Conservation (phyloP, 2,329 filamentous ascomycete species). For the Diaporthe vaccinii region DNA sequence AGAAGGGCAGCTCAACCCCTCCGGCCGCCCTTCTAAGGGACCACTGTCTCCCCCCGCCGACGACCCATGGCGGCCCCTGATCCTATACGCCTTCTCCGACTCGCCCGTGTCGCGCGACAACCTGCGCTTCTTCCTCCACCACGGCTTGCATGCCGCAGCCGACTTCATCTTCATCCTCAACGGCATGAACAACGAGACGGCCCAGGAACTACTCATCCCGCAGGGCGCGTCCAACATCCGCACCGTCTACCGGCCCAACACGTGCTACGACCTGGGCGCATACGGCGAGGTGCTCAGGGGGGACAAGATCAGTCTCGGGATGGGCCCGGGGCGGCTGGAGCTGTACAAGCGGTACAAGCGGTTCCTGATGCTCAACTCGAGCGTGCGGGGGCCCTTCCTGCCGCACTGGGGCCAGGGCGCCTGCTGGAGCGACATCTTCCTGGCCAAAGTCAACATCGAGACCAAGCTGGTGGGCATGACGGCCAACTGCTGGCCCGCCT, state of each 20-base stretch:
- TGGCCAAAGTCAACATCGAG: constrained; percentile 47
- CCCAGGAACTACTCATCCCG: constrained; percentile 46
- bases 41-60: constrained; percentile 40
- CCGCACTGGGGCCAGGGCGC: constrained; percentile 49
- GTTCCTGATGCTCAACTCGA: constrained; percentile 54
- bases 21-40: constrained; percentile 36
- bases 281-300: constrained; percentile 51
- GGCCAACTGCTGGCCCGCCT: constrained; percentile 51
- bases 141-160: constrained; percentile 53
- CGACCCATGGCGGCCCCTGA: constrained; percentile 45
- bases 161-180: constrained; percentile 58
- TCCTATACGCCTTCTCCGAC: constrained; percentile 54
- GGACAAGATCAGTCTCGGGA: constrained; percentile 24
- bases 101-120: constrained; percentile 50
- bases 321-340: constrained; percentile 42
- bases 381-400: constrained; percentile 54
- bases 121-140: constrained; percentile 52
- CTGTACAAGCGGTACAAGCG: constrained; percentile 52
- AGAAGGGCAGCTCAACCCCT: constrained; percentile 40
- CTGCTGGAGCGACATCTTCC: constrained; percentile 55
- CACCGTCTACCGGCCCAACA: constrained; percentile 49
- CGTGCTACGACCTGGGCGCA: constrained; percentile 54
- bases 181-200: constrained; percentile 48
- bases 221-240: constrained; percentile 48
- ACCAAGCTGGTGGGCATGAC: constrained; percentile 55